A percentile compares a stretch with the other conserved stretches of the same genome.
Evolutionary conservation across 371 early-diverging fungal species (phyloP).

Genomic region (Mucor lusitanicus): DNA sequence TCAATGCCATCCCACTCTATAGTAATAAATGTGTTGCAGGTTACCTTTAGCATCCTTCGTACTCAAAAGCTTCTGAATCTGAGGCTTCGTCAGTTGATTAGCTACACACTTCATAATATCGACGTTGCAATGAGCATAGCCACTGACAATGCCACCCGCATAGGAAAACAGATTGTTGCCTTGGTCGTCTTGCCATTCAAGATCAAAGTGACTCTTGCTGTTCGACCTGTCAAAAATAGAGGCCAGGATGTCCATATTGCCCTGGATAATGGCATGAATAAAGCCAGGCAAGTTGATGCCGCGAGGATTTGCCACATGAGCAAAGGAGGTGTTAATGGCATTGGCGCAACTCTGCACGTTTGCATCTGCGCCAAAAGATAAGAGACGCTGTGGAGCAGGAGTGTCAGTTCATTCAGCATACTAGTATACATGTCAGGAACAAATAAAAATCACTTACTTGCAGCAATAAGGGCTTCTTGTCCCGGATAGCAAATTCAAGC

Average conservation of each 20-base stretch:
- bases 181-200: conserved; percentile 36
- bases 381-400: conserved; percentile 28
- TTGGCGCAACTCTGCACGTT: conserved; percentile 35
- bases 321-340: neutral
- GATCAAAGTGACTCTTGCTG: conserved; percentile 17
- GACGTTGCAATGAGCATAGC: conserved; percentile 42
- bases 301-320: neutral
- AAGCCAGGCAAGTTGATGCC: conserved; percentile 35
- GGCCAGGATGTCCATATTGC: conserved; percentile 26
- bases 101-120: conserved; percentile 29
- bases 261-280: conserved; percentile 43
- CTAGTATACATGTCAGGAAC: neutral
- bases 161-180: conserved; percentile 43
- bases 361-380: conserved; percentile 43
- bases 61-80: conserved; percentile 8
- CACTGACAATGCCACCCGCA: conserved; percentile 20
- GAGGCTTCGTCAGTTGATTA: neutral
- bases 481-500: conserved; percentile 51
- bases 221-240: conserved; percentile 12
- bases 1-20: too few species aligned
- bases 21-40: neutral
- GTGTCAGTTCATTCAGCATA: neutral
- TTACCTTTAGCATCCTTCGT: conserved; percentile 29
- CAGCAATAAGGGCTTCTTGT: conserved; percentile 29
- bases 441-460: neutral